Conservation (phyloP, 208 protist species). For the Leishmania major region DNA sequence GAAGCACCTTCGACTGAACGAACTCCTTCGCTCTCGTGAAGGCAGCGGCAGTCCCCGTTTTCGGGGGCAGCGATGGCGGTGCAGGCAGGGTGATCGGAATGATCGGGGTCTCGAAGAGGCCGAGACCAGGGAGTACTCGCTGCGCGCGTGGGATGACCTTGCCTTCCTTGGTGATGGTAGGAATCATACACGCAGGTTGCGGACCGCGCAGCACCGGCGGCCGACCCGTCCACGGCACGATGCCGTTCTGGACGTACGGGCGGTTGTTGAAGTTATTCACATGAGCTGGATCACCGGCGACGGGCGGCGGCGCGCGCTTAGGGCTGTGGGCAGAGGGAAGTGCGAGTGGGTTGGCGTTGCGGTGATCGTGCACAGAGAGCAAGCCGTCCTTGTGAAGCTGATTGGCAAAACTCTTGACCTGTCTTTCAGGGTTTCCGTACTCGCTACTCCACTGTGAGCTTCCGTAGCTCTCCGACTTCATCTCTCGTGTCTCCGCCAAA, state of each 20-base stretch:
- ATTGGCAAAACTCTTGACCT: not conserved
- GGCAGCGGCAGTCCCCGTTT: not conserved
- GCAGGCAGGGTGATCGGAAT: not conserved
- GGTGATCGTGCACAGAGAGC: too few species aligned
- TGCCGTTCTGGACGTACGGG: conserved; percentile 19
- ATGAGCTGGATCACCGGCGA: conserved; percentile 11
- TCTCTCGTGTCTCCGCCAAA: not conserved
- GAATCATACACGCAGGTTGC: conserved; percentile 26
- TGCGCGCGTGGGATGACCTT: conserved; percentile 23
- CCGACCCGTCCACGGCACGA: conserved; percentile 36
- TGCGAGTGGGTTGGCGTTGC: conserved; percentile 15
- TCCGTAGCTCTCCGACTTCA: not conserved
- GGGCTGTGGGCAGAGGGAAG: not conserved
- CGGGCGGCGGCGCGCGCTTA: not conserved
- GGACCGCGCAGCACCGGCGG: conserved; percentile 32
- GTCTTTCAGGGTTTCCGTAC: not conserved
- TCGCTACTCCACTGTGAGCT: not conserved
- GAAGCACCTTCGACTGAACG: not conserved
- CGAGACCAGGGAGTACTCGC: conserved; percentile 23
- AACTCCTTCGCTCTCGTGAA: not conserved
- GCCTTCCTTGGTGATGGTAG: conserved; percentile 23
- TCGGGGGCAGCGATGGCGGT: not conserved
- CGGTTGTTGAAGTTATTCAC: conserved; percentile 15
- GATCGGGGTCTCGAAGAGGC: conserved; percentile 26
- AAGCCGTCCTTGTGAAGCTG: not conserved